A percentile compares a stretch with the other conserved stretches of the same genome.
Evolutionary conservation across 495 filamentous ascomycete genomes (phyloP).

Genomic region (Talaromyces stipitatus): DNA sequence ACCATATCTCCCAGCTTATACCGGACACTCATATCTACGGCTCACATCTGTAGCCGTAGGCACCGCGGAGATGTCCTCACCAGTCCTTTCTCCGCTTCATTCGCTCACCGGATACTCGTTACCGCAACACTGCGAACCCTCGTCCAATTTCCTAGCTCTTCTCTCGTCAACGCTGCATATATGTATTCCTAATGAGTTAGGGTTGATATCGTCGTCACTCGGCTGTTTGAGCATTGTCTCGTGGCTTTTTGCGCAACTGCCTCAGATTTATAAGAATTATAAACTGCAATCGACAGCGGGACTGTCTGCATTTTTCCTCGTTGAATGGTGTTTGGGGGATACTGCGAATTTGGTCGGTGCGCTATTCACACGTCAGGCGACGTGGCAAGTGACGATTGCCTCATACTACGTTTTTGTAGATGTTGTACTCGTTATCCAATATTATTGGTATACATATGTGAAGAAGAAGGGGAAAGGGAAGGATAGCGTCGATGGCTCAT

Average conservation of each 20-base stretch:
- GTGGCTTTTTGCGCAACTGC: constrained; percentile 73
- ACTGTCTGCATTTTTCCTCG: constrained; percentile 59
- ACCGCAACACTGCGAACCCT: constrained; percentile 57
- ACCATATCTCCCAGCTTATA: not conserved
- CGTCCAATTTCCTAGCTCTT: constrained; percentile 47
- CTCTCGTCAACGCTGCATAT: constrained; percentile 56
- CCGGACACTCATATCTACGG: not conserved
- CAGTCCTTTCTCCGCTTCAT: not conserved
- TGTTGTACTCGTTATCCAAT: constrained; percentile 53
- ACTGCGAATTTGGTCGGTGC: constrained; percentile 60
- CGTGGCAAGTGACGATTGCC: constrained; percentile 63
- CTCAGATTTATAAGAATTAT: constrained; percentile 68
- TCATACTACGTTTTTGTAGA: constrained; percentile 65
- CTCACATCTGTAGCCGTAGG: not conserved
- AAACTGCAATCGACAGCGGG: constrained; percentile 58
- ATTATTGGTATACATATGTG: constrained; percentile 58
- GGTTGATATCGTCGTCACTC: constrained; percentile 56
- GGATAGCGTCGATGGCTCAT: not conserved
- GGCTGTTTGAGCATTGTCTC: constrained; percentile 59
- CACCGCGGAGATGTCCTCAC: not conserved
- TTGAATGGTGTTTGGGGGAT: constrained; percentile 65
- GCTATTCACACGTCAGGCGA: constrained; percentile 57
- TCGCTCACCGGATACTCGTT: constrained; percentile 23
- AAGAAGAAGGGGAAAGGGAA: constrained; percentile 30
- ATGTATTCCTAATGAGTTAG: constrained; percentile 60